These are phyloP conservation scores for Pleurotus giganteus DNA, from an alignment of 768 basidiomycete genomes.

Conservation along the genomic window DNA sequence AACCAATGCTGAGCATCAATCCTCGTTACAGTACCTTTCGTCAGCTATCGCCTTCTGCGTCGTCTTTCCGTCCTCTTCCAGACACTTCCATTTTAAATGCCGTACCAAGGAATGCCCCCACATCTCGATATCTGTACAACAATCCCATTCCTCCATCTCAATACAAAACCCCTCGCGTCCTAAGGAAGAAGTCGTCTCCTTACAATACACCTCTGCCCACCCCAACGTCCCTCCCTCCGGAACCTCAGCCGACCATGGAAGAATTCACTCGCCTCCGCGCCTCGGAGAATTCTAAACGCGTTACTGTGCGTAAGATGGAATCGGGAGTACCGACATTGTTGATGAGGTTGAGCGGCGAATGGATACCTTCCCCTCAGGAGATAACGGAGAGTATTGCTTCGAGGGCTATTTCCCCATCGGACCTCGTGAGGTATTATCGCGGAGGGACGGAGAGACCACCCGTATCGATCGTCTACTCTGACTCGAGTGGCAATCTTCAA, in stretches of 20 bases:
- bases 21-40: conserved; percentile 54
- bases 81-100: conserved; percentile 21
- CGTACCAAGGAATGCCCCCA: conserved; percentile 18
- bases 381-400: conserved; percentile 25
- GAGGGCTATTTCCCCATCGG: conserved; percentile 16
- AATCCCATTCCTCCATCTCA: conserved; percentile 12
- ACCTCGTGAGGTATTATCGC: conserved; percentile 2
- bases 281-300: conserved; percentile 32
- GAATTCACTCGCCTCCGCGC: conserved; percentile 22
- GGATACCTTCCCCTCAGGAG: conserved; percentile 35
- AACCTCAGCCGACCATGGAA: conserved; percentile 6
- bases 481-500: neutral
- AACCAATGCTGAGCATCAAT: conserved; percentile 45
- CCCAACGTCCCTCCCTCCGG: neutral
- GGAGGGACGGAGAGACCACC: conserved; percentile 13
- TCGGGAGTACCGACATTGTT: conserved; percentile 48
- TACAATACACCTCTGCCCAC: neutral
- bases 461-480: neutral
- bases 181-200: neutral
- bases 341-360: conserved; percentile 53
- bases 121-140: conserved; percentile 17
- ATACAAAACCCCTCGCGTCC: neutral
- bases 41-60: conserved; percentile 46
- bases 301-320: conserved; percentile 45
- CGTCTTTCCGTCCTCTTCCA: conserved; percentile 29